Conservation (phyloP, 768 basidiomycete genomes). For the Boletellus ananas region DNA sequence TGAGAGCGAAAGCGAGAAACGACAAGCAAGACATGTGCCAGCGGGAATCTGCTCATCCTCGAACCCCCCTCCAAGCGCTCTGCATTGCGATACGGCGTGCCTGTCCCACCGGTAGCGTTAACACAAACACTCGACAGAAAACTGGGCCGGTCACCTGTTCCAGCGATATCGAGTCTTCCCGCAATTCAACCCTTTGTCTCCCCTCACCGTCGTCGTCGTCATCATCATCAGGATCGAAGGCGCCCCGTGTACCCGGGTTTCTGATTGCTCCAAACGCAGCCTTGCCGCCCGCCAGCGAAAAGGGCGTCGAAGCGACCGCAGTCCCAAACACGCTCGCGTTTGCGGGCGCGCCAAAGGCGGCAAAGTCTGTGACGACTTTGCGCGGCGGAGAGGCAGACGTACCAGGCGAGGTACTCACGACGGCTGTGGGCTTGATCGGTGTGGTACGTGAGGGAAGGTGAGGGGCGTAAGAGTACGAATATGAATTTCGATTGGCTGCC, state of each 20-base stretch:
- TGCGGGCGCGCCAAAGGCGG: conserved; percentile 74
- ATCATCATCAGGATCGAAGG: conserved; percentile 64
- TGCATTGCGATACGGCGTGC: conserved; percentile 85
- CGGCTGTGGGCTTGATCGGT: conserved; percentile 35
- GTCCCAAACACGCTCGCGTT: conserved; percentile 80
- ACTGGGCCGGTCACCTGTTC: conserved; percentile 66
- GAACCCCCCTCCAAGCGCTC: conserved; percentile 79
- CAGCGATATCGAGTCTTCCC: conserved; percentile 82
- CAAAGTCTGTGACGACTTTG: conserved; percentile 86
- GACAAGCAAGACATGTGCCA: conserved; percentile 2
- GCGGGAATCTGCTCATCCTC: conserved; percentile 38
- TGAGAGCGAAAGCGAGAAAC: conserved; percentile 2
- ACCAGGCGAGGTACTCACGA: conserved; percentile 19
- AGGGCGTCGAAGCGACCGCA: conserved; percentile 75
- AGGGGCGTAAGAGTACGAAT: conserved; percentile 53
- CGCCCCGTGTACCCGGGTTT: conserved; percentile 31
- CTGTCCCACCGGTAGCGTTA: conserved; percentile 34
- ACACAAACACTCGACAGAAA: not conserved
- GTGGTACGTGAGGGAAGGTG: conserved; percentile 43
- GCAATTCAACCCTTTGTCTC: conserved; percentile 70
- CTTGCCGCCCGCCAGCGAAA: conserved; percentile 73
- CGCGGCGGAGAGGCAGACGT: conserved; percentile 65
- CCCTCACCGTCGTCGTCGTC: conserved; percentile 61
- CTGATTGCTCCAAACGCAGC: conserved; percentile 84
- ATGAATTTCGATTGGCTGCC: conserved; percentile 47